These are phyloP conservation scores for Wallacemonas sp. DNA, from an alignment of 208 protist genomes.

Conservation along the genomic window DNA sequence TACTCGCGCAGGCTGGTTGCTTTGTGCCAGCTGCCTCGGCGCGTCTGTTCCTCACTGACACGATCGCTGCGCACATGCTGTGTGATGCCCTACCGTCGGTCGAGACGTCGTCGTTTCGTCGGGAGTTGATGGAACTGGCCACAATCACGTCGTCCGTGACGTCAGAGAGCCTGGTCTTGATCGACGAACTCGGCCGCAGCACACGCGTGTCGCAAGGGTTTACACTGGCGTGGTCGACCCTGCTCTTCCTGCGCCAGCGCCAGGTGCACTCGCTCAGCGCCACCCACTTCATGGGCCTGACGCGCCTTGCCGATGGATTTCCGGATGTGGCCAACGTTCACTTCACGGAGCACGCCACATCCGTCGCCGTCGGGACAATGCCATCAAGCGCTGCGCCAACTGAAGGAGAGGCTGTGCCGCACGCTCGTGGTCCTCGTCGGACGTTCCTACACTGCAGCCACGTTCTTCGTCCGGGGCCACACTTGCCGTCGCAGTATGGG, in stretches of 20 bases:
- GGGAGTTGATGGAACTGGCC: conserved; percentile 74
- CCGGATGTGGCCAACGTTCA: conserved; percentile 23
- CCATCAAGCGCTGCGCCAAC: too few relatives aligned
- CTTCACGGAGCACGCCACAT: conserved; percentile 30
- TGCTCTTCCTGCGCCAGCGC: conserved; percentile 59
- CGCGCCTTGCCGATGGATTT: conserved; percentile 19
- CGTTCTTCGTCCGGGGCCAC: conserved; percentile 49
- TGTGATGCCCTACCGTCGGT: conserved; percentile 71
- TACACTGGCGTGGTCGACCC: conserved; percentile 94
- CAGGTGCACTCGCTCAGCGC: conserved; percentile 43
- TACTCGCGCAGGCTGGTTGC: conserved; percentile 93
- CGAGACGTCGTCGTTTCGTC: conserved; percentile 61
- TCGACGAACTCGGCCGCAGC: conserved; percentile 98
- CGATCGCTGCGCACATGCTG: conserved; percentile 79
- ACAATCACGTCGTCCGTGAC: conserved; percentile 88
- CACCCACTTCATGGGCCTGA: conserved; percentile 48
- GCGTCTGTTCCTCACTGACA: conserved; percentile 62
- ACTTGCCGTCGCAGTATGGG: conserved; percentile 57
- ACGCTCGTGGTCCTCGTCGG: neutral
- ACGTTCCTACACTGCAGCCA: conserved; percentile 26
- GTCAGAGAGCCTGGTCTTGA: conserved; percentile 91
- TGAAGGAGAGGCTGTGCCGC: neutral
- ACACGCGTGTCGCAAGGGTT: conserved; percentile 94
- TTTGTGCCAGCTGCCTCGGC: conserved; percentile 79
- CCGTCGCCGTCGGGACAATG: too few relatives aligned